Conservation (phyloP, 2,329 filamentous ascomycete species). For the Pseudogymnoascus sp. region DNA sequence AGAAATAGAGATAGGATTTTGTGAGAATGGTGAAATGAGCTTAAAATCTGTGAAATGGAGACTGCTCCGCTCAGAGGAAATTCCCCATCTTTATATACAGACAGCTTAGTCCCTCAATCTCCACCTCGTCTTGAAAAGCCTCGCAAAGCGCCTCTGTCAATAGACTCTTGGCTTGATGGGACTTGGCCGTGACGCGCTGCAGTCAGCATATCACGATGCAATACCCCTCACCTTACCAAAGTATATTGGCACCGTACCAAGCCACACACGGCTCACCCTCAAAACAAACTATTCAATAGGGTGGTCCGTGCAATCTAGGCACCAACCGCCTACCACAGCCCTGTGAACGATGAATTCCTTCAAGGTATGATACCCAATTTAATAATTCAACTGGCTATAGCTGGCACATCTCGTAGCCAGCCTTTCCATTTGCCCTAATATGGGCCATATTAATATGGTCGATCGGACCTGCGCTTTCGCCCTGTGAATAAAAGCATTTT, state of each 20-base stretch:
- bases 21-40: background rate
- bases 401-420: background rate
- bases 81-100: background rate
- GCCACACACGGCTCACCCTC: background rate
- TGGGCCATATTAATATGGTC: background rate
- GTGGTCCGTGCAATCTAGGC: conserved; percentile 4
- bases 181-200: background rate
- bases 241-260: background rate
- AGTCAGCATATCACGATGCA: background rate
- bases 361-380: background rate
- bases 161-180: background rate
- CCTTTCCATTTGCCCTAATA: background rate
- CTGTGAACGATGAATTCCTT: background rate
- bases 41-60: background rate
- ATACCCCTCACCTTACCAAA: background rate
- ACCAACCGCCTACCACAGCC: background rate
- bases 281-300: background rate
- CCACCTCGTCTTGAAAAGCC: background rate
- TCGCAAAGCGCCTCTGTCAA: background rate
- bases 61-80: background rate
- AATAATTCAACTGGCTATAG: background rate
- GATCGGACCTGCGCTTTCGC: background rate
- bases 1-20: background rate
- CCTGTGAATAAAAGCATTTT: background rate
- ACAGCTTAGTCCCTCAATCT: background rate